phyloP scores from a whole-genome alignment of 2,329 filamentous ascomycete species.

The Anthostomella pinea region DNA sequence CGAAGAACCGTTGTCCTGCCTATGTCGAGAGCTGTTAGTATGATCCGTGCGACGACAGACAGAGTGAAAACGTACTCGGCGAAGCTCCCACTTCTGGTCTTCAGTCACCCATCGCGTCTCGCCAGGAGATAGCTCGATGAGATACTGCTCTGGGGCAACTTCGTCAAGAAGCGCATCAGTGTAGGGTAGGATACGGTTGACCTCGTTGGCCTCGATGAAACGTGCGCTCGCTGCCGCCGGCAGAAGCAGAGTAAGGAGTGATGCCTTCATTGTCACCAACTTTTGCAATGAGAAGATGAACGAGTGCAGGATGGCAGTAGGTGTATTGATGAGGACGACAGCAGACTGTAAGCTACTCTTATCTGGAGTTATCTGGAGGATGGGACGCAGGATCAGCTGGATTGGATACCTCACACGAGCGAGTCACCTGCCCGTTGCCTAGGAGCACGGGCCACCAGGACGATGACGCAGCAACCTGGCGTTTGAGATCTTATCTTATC shows the following conservation, averaged over 20 bases:
- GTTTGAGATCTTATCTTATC: too few relatives aligned
- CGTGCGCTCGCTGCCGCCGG: conserved; percentile 52
- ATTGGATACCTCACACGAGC: too few relatives aligned
- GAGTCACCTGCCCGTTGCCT: too few relatives aligned
- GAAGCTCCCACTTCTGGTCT: conserved; percentile 90
- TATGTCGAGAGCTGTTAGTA: conserved; percentile 36
- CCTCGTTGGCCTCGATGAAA: conserved; percentile 53
- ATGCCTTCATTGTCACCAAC: conserved; percentile 37
- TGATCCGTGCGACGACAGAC: too few relatives aligned
- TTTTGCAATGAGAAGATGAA: not conserved
- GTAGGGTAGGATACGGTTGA: conserved; percentile 48
- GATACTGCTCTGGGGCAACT: conserved; percentile 52
- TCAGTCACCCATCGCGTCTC: conserved; percentile 86
- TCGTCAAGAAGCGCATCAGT: conserved; percentile 36
- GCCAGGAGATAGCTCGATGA: conserved; percentile 83
- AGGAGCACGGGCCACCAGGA: too few relatives aligned
- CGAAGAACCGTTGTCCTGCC: conserved; percentile 88
- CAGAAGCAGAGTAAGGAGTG: conserved; percentile 53
- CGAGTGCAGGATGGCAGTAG: too few relatives aligned
- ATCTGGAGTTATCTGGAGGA: too few relatives aligned
- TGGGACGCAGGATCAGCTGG: too few relatives aligned
- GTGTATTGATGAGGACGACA: too few relatives aligned
- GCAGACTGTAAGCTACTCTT: too few relatives aligned
- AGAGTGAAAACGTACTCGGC: conserved; percentile 60
- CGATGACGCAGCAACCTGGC: too few relatives aligned